Evolutionary conservation across 2,329 filamentous ascomycete genomes (phyloP), one percentile per base, ranked within the genome.

Genomic region (Colletotrichum higginsianum): DNA sequence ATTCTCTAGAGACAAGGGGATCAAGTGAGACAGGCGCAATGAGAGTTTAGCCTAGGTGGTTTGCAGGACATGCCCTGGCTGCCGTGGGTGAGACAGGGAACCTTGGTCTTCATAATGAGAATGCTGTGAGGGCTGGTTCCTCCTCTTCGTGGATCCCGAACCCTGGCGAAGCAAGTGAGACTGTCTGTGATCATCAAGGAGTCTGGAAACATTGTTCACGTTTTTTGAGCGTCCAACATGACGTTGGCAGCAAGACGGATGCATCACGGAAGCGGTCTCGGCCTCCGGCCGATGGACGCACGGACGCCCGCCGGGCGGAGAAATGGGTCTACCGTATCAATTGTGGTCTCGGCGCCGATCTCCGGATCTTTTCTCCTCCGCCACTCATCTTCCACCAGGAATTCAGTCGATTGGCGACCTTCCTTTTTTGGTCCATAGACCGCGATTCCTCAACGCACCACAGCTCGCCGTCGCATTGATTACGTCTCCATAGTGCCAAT

Each of bases 1-100:
- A 5, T 63, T 46, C 60, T 30, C 50, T 30, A 23, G 35, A 46
- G 15, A 69, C 55, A 64, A 72, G 53, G 30, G 30, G 6, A 18
- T 38, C 4, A 15, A 53, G 42, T 64, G 53, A 72, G 65, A 72
- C 69, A 61, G 69, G 58, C 65, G 60, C 23, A 66, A 1, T 7
- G 52, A 63, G 53, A 26, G 58, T 49, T 56, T 26, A 26, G 38
- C 35, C 47, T 72, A 58, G 58, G 60, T 4, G 38, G 47, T 12
- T 35, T 61, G 69, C 65, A 53, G 69, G 64, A 71, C 64, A 71
- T n/a, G 35, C n/a, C 12, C 50, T 68, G 49, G 62, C 47, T 57
- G 21, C n/a, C 15, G 40, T 55, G 1, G n/a, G 50, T 47, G 42
- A 26, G 69, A 72, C 58, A 63, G 56, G 49, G 49, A 61, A 38